Evolutionary conservation across 306 rosid genomes (phyloP), one percentile per base, ranked within the genome.

Genomic region (Trifolium pratense): DNA sequence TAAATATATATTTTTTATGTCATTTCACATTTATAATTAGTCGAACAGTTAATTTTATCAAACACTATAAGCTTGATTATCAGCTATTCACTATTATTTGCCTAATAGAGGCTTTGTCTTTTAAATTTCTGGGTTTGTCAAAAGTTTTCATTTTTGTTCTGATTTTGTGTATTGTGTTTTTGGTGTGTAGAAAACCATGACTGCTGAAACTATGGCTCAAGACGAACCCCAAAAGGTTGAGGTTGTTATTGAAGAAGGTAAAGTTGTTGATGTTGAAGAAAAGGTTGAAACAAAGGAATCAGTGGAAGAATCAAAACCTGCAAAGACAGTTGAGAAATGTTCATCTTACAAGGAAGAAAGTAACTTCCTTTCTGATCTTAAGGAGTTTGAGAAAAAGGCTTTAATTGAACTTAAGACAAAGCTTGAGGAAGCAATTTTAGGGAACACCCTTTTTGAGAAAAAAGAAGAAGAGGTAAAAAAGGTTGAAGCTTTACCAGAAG

Each of bases 301-400:
- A 16, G 11, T 63, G 21, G 72, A 12, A 5, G 86, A 70, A 58
- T 0, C 76, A 21, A 76, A 76, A 17, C 62, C 62, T 0, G 43
- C 71, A 7, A 57, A 71, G 21, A 63, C 42, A 16, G 73, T 80
- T 16, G 80, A 71, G 66, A 78, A 63, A 32, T 78, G 83, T 51
- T 80, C 86, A 1, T 80, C 87, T n/a, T 86, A 71, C 67, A 78
- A 58, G 56, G 87, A 86, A 57, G 85, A 80, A 45, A 86, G 89
- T 76, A 81, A 83, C 77, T 75, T 56, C 64, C 82, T 68, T 69
- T 86, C 82, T 45, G 85, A 86, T 46, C 86, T 83, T 21, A 83
- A 78, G 3, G 89, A 86, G 53, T 68, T 53, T 6, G 89, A 86
- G 84, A 75, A 25, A 26, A 78, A 71, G 17, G 80, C 87, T 77